Evolutionary conservation across 768 basidiomycete genomes (phyloP).

Genomic region (Mycena haematopus): DNA sequence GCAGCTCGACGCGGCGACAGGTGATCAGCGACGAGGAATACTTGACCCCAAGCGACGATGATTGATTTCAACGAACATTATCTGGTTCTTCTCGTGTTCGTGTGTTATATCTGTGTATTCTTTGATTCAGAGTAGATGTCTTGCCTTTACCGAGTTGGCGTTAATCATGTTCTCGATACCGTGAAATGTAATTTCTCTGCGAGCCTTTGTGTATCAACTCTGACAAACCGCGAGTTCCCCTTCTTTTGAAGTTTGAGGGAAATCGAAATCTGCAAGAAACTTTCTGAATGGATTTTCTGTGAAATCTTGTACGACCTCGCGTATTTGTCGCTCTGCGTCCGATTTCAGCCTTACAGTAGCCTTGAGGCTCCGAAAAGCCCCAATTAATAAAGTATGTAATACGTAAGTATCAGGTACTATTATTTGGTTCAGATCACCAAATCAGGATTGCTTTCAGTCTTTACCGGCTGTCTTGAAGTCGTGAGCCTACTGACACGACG

Average conservation of each 20-base stretch:
- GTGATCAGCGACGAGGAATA: conserved; percentile 78
- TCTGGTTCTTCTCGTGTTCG: not conserved
- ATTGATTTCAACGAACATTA: conserved; percentile 40
- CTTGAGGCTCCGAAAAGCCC: no score
- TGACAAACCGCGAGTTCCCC: no score
- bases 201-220: not conserved
- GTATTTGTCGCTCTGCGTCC: no score
- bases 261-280: no score
- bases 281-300: no score
- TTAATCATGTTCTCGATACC: conserved; percentile 13
- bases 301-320: not conserved
- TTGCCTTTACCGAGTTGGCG: conserved; percentile 11
- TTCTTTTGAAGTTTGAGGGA: no score
- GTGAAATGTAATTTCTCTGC: conserved; percentile 21
- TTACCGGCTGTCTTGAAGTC: no score
- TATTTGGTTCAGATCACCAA: conserved; percentile 5
- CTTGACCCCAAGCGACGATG: conserved; percentile 79
- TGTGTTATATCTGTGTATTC: conserved; percentile 14
- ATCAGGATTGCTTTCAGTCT: not conserved
- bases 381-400: no score
- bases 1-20: conserved; percentile 71
- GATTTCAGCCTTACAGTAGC: no score
- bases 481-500: not conserved
- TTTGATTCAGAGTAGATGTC: conserved; percentile 22
- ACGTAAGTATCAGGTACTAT: no score